A percentile compares a stretch with the other conserved stretches of the same genome.
These are phyloP conservation scores for Oemleria cerasiformis DNA, from an alignment of 306 rosid species.

Conservation along the genomic window DNA sequence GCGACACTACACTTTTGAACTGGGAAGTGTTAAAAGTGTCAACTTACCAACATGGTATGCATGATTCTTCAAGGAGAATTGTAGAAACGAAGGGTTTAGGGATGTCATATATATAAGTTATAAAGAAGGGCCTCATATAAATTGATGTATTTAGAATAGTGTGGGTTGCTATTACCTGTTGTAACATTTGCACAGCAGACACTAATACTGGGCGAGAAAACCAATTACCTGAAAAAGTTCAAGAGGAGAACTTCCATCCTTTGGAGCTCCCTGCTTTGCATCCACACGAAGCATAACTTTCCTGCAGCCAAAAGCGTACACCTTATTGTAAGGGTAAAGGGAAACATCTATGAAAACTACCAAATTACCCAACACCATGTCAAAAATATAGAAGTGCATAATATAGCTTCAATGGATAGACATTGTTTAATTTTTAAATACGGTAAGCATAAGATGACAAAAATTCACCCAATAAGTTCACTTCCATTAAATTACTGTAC, in stretches of 20 bases:
- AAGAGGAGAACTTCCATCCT: conserved; percentile 84
- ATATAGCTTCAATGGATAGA: not conserved
- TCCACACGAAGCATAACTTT: conserved; percentile 91
- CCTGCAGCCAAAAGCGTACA: conserved; percentile 48
- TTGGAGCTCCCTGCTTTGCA: conserved; percentile 94
- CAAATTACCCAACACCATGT: not conserved
- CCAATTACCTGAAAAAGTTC: conserved; percentile 80
- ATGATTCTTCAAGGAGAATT: no score
- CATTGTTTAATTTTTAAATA: not conserved
- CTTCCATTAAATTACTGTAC: not conserved
- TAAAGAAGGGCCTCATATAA: no score
- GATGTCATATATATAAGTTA: no score
- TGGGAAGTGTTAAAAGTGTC: no score
- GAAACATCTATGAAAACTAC: conserved; percentile 14
- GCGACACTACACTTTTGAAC: no score
- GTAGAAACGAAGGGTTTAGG: no score
- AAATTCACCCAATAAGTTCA: not conserved
- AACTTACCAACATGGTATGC: no score
- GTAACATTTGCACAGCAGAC: not conserved
- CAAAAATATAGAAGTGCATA: no score
- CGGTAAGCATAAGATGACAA: not conserved
- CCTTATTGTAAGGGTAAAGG: not conserved
- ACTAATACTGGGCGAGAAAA: not conserved
- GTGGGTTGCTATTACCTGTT: no score
- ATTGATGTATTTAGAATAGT: no score